Base-by-base conservation (phyloP, 2,329 filamentous ascomycete species). In the Fusarium succisae region DNA sequence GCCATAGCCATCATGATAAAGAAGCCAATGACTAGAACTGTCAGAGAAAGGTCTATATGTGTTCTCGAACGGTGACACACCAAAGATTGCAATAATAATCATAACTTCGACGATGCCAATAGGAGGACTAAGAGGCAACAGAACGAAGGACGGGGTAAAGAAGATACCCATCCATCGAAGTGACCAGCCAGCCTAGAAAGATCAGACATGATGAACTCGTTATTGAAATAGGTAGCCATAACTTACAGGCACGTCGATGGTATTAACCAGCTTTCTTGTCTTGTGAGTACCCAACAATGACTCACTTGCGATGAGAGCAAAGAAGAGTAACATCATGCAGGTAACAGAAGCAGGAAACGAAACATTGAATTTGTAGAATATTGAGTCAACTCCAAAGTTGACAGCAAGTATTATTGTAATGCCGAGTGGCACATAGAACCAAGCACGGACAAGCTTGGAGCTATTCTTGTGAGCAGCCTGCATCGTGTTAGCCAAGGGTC, bases 291-390 rank as follows among this genome's bases (percentile, higher is more conserved):
- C 88, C 24, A 91, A 70, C 0, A 84, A 57, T 8, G 79, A 61
- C 76, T 90, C 87, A 14, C 81, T 84, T 1, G 84, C 61, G 13
- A 90, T 82, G 17, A 91, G 80, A 0, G 77, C 82, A 26, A 87
- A 73, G 74, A 91, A 90, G 6, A 91, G 80, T 14, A 89, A 69
- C 48, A 91, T 80, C 73, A 91, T 83, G 48, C 87, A 88, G 8
- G 89, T 88, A 7, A 91, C 89, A 5, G 88, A 90, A 6, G 89
- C 87, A 2, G 89, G 89, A 69, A 91, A 91, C 1, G 87, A 84
- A 13, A 90, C 84, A 28, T 83, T 82, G 62, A 85, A 84, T 13
- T 87, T 78, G 18, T 81, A 81, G 66, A 87, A 82, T 30, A 86
- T 73, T n/a, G 80, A 80, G 69, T 85, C 81, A 32, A 86, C 80